Evolutionary conservation across 768 basidiomycete genomes (phyloP).

Genomic region (Lentinula boryana): DNA sequence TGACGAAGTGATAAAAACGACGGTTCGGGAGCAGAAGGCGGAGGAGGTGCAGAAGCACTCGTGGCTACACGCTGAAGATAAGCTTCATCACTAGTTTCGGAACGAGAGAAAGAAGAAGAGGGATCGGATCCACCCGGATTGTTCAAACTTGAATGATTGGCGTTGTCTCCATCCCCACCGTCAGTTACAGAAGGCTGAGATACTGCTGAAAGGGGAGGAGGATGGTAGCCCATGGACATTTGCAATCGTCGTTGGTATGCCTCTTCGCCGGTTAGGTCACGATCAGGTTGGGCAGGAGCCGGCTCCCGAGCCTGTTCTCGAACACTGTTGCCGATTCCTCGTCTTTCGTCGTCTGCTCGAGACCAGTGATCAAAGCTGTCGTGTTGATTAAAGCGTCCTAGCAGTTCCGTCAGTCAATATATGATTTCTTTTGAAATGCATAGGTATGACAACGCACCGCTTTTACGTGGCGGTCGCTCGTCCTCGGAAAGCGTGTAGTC

Average conservation of each 20-base stretch:
- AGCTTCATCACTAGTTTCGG: conserved; percentile 62
- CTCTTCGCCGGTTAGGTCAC: conserved; percentile 66
- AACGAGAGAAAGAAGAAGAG: not conserved
- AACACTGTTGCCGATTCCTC: conserved; percentile 13
- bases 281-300: conserved; percentile 33
- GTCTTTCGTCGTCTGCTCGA: conserved; percentile 42
- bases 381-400: conserved; percentile 42
- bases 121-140: not conserved
- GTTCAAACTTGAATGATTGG: conserved; percentile 16
- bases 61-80: conserved; percentile 59
- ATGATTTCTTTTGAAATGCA: not conserved
- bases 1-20: conserved; percentile 17
- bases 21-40: conserved; percentile 19
- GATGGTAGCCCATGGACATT: conserved; percentile 39
- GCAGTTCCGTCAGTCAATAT: conserved; percentile 2
- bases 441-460: conserved; percentile 37
- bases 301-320: conserved; percentile 19
- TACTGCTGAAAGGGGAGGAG: conserved; percentile 9
- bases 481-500: conserved; percentile 58
- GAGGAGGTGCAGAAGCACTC: conserved; percentile 32
- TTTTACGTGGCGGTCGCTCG: conserved; percentile 59
- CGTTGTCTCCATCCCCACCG: conserved; percentile 13
- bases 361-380: conserved; percentile 49
- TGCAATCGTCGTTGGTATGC: conserved; percentile 71
- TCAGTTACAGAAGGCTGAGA: conserved; percentile 11